phyloP scores from a whole-genome alignment of 2,329 filamentous ascomycete genomes.

The Aspergillus tamarii region DNA sequence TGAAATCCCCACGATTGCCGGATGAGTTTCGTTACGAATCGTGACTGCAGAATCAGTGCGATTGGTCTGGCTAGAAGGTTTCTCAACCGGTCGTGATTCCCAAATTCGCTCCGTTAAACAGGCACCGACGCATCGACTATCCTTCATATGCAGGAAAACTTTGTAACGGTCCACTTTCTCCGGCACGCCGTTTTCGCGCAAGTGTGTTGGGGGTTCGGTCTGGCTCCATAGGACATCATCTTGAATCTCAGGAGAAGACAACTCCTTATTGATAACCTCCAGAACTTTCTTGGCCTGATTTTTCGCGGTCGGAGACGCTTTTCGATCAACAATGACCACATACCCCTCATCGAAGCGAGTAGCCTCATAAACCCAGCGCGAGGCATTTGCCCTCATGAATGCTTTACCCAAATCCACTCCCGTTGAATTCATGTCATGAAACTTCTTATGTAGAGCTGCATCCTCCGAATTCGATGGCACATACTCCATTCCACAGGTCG shows the following conservation, averaged over 20 bases:
- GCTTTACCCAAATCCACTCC: slow-evolving; percentile 65
- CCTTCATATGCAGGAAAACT: slow-evolving; percentile 64
- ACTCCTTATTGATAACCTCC: slow-evolving; percentile 64
- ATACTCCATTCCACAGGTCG: slow-evolving; percentile 68
- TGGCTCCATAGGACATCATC: slow-evolving; percentile 62
- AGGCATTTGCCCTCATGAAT: slow-evolving; percentile 57
- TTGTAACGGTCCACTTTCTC: slow-evolving; percentile 57
- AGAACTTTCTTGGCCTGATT: slow-evolving; percentile 60
- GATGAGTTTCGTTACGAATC: slow-evolving; percentile 45
- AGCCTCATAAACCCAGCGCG: slow-evolving; percentile 56
- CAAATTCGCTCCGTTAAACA: slow-evolving; percentile 65
- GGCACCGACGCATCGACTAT: slow-evolving; percentile 64
- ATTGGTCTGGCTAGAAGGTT: slow-evolving; percentile 20
- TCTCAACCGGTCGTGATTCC: slow-evolving; percentile 57
- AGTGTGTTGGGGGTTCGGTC: slow-evolving; percentile 43
- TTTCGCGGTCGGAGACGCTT: slow-evolving; percentile 55
- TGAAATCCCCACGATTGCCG: slow-evolving; percentile 63
- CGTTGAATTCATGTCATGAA: slow-evolving; percentile 63
- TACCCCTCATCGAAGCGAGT: slow-evolving; percentile 54
- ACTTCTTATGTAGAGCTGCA: slow-evolving; percentile 64
- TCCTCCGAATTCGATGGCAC: slow-evolving; percentile 65
- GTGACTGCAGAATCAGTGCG: slow-evolving; percentile 49
- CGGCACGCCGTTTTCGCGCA: slow-evolving; percentile 34
- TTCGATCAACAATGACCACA: slow-evolving; percentile 62
- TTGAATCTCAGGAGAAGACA: slow-evolving; percentile 62